phyloP scores from a whole-genome alignment of 805 yeast genomes.

The Blastobotrys peoriensis region DNA sequence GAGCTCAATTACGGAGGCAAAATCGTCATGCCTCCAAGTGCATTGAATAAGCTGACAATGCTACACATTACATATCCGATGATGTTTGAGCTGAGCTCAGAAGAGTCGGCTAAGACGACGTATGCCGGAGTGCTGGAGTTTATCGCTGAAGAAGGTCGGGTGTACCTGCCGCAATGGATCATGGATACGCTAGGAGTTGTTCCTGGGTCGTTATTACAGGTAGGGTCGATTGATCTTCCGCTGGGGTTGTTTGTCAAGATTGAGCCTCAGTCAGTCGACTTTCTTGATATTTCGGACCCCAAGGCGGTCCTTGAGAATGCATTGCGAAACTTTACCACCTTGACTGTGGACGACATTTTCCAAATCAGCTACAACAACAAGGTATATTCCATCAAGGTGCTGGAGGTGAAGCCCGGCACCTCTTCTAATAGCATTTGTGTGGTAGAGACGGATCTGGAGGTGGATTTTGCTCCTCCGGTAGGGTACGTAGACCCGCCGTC shows the following conservation, averaged over 20 bases:
- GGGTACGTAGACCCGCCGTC: slow-evolving; percentile 88
- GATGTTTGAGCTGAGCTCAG: slow-evolving; percentile 78
- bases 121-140: slow-evolving; percentile 96
- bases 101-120: slow-evolving; percentile 52
- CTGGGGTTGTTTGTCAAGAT: slow-evolving; percentile 84
- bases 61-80: slow-evolving; percentile 91
- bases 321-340: slow-evolving; percentile 79
- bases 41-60: slow-evolving; percentile 79
- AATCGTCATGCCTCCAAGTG: slow-evolving; percentile 89
- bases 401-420: slow-evolving; percentile 80
- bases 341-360: slow-evolving; percentile 77
- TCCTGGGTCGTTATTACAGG: slow-evolving; percentile 76
- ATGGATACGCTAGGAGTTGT: slow-evolving; percentile 63
- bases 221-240: slow-evolving; percentile 68
- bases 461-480: slow-evolving; percentile 98
- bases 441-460: slow-evolving; percentile 92
- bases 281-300: slow-evolving; percentile 89
- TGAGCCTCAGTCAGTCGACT: slow-evolving; percentile 93
- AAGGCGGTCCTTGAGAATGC: slow-evolving; percentile 95
- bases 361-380: slow-evolving; percentile 80
- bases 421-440: slow-evolving; percentile 72
- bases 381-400: slow-evolving; percentile 69
- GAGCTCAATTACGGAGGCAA: slow-evolving; percentile 91
- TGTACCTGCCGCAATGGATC: slow-evolving; percentile 96
- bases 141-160: slow-evolving; percentile 95